These are phyloP conservation scores for Dactylellina drechsleri DNA, from an alignment of 2,329 filamentous ascomycete species.

Conservation along the genomic window DNA sequence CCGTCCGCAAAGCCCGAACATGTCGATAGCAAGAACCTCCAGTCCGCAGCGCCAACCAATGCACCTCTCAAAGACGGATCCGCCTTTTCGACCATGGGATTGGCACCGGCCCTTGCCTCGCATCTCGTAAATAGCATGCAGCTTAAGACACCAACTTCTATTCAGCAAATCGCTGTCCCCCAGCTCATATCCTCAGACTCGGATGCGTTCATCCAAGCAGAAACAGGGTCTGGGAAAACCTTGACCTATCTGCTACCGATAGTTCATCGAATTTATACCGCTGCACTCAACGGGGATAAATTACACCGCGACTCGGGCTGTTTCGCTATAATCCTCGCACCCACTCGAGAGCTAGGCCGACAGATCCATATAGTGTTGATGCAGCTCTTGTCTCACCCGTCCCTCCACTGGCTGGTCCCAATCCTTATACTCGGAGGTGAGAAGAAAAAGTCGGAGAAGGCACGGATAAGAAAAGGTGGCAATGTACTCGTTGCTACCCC, in stretches of 20 bases:
- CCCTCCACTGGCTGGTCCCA: conserved; percentile 90
- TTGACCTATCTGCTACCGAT: conserved; percentile 94
- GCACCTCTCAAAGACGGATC: conserved; percentile 85
- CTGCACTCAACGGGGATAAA: conserved; percentile 62
- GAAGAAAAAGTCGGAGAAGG: conserved; percentile 70
- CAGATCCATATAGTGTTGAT: conserved; percentile 85
- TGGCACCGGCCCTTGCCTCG: conserved; percentile 81
- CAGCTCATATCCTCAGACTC: conserved; percentile 81
- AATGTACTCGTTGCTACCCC: conserved; percentile 97
- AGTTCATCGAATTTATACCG: conserved; percentile 80
- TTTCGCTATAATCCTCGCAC: conserved; percentile 92
- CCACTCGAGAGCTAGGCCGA: conserved; percentile 91
- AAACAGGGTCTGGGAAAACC: conserved; percentile 97
- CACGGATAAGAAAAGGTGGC: conserved; percentile 85
- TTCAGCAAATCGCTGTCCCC: conserved; percentile 88
- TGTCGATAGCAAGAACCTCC: conserved; percentile 66
- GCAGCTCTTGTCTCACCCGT: conserved; percentile 66
- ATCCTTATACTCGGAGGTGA: conserved; percentile 82
- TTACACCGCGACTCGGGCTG: conserved; percentile 86
- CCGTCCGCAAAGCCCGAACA: conserved; percentile 67
- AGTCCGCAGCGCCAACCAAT: conserved; percentile 79
- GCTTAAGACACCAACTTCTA: conserved; percentile 89
- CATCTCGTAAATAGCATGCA: conserved; percentile 86
- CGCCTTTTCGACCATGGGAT: conserved; percentile 84
- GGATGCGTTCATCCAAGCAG: conserved; percentile 95